phyloP scores from a whole-genome alignment of 2,329 filamentous ascomycete species.

The Cucurbitaria berberidis region DNA sequence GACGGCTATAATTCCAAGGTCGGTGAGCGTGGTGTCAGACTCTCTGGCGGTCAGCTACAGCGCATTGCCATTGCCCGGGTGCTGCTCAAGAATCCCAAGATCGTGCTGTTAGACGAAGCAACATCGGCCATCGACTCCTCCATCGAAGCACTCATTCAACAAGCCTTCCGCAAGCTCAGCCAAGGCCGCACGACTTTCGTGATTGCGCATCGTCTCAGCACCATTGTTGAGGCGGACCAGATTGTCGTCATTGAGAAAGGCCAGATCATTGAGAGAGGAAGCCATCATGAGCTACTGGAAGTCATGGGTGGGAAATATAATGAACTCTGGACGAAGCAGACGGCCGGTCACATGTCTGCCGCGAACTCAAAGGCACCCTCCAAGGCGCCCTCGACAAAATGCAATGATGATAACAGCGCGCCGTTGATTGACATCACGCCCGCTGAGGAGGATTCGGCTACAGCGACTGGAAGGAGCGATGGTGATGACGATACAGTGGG shows the following conservation, averaged over 20 bases:
- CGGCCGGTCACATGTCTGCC: constrained; percentile 32
- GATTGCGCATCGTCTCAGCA: constrained; percentile 80
- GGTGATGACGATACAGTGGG: constrained; percentile 12
- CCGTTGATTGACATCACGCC: constrained; percentile 35
- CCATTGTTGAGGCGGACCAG: constrained; percentile 84
- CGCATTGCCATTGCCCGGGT: constrained; percentile 74
- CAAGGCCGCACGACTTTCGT: constrained; percentile 70
- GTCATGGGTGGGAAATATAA: constrained; percentile 72
- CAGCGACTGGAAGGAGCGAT: constrained; percentile 17
- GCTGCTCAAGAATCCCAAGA: constrained; percentile 78
- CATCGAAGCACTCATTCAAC: constrained; percentile 70
- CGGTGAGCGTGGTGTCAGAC: constrained; percentile 49
- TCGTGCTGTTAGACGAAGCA: constrained; percentile 85
- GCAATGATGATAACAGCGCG: constrained; percentile 9
- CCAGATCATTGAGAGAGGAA: constrained; percentile 77
- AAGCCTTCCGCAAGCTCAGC: constrained; percentile 64
- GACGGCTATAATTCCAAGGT: constrained; percentile 50
- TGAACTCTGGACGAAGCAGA: constrained; percentile 90
- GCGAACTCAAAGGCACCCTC: constrained; percentile 23
- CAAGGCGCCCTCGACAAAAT: constrained; percentile 22
- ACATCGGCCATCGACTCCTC: constrained; percentile 84
- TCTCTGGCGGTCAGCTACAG: constrained; percentile 71
- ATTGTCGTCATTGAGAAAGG: constrained; percentile 81
- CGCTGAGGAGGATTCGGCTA: constrained; percentile 26
- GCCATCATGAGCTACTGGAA: constrained; percentile 75